Evolutionary conservation across 2,329 filamentous ascomycete species (phyloP), one percentile per base, ranked within the genome.

Genomic region (Monilinia laxa): DNA sequence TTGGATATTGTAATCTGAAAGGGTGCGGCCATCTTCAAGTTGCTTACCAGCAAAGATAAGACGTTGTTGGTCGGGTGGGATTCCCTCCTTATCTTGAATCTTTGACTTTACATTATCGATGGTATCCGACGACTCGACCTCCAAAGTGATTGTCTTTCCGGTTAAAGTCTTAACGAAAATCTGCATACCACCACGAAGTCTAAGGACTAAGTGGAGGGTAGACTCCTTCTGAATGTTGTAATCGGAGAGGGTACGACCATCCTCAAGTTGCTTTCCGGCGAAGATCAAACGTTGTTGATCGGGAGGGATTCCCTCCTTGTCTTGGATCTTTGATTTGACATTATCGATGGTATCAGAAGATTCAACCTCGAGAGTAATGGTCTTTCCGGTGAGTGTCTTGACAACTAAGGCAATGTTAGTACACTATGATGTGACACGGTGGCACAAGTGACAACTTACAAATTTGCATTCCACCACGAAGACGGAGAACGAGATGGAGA

Each of bases 261-360:
- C 93, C 78, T 97, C 92, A 1, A 97, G 81, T 79, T 97, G 92
- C 86, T 97, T 97, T 68, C 93, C 93, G 58, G 93, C 92, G 71
- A 96, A 96, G 77, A 97, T 96, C 16, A 97, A 82, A 75, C 93
- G 92, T 81, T 97, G 93, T 80, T 97, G 93, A 79, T 97, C 93
- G 2, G 93, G 93, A 0, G 93, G 93, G 65, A 97, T 97, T 31
- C 93, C 93, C 80, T 94, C 91, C 85, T 94, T 94, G 73, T 94
- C 91, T 75, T 94, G 91, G 38, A 97, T 97, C 85, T 97, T 97
- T 6, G 83, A 85, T 83, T 97, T 97, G 1, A 97, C 93, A 71
- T 97, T 98, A 89, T 98, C 94, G 84, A 98, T 98, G 80, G 94
- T 98, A 84, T 99, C 95, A 80, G 90, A 94, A 78, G 93, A 97